These are phyloP conservation scores for Vachellia collinsii DNA, from an alignment of 306 rosid species.

Conservation along the genomic window DNA sequence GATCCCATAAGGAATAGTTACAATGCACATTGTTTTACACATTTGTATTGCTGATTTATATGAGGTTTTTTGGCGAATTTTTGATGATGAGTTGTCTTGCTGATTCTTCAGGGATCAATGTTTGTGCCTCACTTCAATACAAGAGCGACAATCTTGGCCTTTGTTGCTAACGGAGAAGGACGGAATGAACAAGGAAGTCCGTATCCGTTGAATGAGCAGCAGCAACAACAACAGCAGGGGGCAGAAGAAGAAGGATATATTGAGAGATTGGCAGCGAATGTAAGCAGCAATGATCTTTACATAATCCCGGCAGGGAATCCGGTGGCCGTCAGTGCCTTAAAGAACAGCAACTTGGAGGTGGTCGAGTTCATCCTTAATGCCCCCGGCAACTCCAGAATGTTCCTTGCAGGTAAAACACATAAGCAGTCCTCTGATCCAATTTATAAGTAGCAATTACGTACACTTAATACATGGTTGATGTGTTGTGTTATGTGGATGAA, in stretches of 20 bases:
- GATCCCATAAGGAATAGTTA: no score
- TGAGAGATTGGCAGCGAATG: conserved; percentile 18
- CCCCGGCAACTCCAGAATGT: conserved; percentile 43
- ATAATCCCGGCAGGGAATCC: conserved; percentile 48
- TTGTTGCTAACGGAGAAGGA: conserved; percentile 32
- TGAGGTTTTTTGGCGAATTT: not conserved
- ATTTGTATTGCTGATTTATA: no score
- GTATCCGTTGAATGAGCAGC: not conserved
- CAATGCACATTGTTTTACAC: no score
- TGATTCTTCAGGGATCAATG: conserved; percentile 28
- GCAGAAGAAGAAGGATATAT: conserved; percentile 3
- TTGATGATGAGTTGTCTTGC: not conserved
- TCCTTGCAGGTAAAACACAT: conserved; percentile 46
- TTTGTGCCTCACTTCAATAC: conserved; percentile 39
- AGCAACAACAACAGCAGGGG: not conserved
- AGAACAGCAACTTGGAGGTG: conserved; percentile 5
- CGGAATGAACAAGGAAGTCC: conserved; percentile 20
- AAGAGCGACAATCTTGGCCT: not conserved
- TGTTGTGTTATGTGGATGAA: not conserved
- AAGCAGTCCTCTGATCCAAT: no score
- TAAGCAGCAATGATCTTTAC: conserved; percentile 32
- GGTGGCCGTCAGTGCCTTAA: conserved; percentile 34
- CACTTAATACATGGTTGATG: no score
- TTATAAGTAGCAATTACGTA: no score
- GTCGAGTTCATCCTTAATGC: conserved; percentile 46